Base-by-base conservation (phyloP, 139 green algal genomes). In the Tetraselmis chui region DNA sequence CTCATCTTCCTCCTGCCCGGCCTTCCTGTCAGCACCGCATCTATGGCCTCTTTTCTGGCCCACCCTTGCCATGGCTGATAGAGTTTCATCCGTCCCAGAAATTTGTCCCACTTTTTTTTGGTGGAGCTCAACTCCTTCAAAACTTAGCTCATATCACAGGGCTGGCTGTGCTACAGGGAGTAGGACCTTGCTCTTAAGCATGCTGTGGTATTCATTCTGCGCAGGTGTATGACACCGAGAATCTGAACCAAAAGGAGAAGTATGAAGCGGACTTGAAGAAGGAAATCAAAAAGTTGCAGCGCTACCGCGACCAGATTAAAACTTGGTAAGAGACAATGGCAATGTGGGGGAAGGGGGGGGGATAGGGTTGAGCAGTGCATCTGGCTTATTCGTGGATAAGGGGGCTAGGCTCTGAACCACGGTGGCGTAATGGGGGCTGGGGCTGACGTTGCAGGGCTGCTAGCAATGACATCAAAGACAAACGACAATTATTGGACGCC, bases 271-370 rank as follows among this genome's bases (percentile, higher is more conserved):
- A 99, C 76, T 84, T 99, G 28, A 99, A 99, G 89, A 98, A 98
- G 82, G 96, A 99, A 87, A 98, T 99, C 28, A 99, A 99, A 88
- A 99, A 99, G 90, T 92, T 99, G 30, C 97, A 99, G 89, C 88
- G 94, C n/a, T 93, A 96, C 81, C 87, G 97, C 5, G 97, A 99
- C 86, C 93, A 98, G 84, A 97, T 99, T 78, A 99, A 99, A 83
- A 94, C 92, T 93, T 99, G 97, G 97, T 97, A 82, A 27, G 22
- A 75, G 23, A 22, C n/a, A n/a, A n/a, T n/a, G n/a, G n/a, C n/a
- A n/a, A n/a, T n/a, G 30, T 79, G 59, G 59, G 59, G 59, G 59
- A 76, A n/a, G n/a, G n/a, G n/a, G n/a, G n/a, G n/a, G n/a, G n/a
- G n/a, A n/a, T n/a, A n/a, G n/a, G n/a, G n/a, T n/a, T n/a, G n/a